Percentiles rank a stretch among this genome's conserved stretches.
Evolutionary conservation across 2,329 filamentous ascomycete genomes (phyloP).

Genomic region (Plenodomus lindquistii): DNA sequence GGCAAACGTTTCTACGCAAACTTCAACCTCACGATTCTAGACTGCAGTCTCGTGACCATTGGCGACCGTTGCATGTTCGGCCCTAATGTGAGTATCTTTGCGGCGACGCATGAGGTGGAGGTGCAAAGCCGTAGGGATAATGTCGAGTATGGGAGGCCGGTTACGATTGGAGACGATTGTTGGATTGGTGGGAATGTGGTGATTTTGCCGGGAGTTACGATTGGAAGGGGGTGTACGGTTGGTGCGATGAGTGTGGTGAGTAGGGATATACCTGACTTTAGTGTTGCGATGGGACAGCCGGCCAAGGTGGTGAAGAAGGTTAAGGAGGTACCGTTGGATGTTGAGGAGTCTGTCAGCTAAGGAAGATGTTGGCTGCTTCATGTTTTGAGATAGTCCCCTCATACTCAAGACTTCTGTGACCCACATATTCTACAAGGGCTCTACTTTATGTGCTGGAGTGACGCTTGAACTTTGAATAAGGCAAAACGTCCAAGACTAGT

Average conservation of each 20-base stretch:
- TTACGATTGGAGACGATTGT: conserved; percentile 51
- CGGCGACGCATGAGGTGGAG: conserved; percentile 58
- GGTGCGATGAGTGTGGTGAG: conserved; percentile 85
- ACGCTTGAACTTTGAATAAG: too few species aligned
- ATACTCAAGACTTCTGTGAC: too few species aligned
- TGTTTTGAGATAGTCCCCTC: too few species aligned
- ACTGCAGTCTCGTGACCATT: conserved; percentile 57
- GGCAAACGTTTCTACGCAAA: conserved; percentile 68
- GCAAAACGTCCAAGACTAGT: too few species aligned
- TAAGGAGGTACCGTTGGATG: neutral
- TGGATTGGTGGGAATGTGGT: conserved; percentile 55
- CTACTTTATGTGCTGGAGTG: too few species aligned
- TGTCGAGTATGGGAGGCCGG: conserved; percentile 55
- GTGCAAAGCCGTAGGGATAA: conserved; percentile 53
- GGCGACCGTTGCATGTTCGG: conserved; percentile 58
- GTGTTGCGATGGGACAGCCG: conserved; percentile 68
- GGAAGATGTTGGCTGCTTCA: too few species aligned
- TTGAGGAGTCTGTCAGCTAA: too few species aligned
- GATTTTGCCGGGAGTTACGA: conserved; percentile 75
- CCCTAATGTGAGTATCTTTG: conserved; percentile 57
- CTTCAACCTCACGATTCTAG: conserved; percentile 59
- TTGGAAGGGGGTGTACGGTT: conserved; percentile 73
- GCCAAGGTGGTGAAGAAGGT: conserved; percentile 58
- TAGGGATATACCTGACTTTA: conserved; percentile 68
- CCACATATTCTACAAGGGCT: too few species aligned